Evolutionary conservation across 2,329 filamentous ascomycete species (phyloP).

Genomic region (Stachybotrys chartarum): DNA sequence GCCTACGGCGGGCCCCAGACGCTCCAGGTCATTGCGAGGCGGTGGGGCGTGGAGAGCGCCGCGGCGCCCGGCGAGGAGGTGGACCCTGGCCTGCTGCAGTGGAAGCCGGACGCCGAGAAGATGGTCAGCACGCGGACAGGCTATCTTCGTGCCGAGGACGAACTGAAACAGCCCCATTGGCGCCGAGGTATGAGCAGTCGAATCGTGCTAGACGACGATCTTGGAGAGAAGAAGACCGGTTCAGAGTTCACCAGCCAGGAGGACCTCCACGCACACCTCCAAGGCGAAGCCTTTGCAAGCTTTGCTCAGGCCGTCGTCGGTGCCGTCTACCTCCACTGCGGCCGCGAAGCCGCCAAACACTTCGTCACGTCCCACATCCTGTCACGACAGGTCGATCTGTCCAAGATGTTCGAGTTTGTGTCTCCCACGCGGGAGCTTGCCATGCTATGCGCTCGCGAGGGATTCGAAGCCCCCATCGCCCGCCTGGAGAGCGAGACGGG

Average conservation of each 20-base stretch:
- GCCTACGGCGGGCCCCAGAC: conserved; percentile 75
- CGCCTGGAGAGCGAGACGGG: conserved; percentile 88
- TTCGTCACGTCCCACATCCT: conserved; percentile 85
- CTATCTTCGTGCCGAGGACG: conserved; percentile 43
- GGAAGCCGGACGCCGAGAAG: conserved; percentile 44
- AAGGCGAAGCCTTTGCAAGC: conserved; percentile 62
- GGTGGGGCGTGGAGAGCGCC: conserved; percentile 91
- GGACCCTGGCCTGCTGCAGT: conserved; percentile 85
- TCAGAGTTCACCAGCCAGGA: conserved; percentile 13
- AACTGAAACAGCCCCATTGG: conserved; percentile 32
- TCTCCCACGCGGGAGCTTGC: conserved; percentile 78
- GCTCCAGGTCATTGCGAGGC: conserved; percentile 63
- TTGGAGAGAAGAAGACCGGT: conserved; percentile 54
- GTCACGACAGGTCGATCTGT: conserved; percentile 68
- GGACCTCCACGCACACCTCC: conserved; percentile 56
- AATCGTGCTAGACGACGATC: conserved; percentile 76
- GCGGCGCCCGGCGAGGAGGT: conserved; percentile 84
- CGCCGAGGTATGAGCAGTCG: conserved; percentile 68
- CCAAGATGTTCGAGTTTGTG: conserved; percentile 74
- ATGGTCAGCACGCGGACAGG: conserved; percentile 38
- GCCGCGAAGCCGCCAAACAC: conserved; percentile 66
- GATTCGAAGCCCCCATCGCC: conserved; percentile 81
- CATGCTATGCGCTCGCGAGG: conserved; percentile 78
- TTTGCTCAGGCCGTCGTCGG: conserved; percentile 83
- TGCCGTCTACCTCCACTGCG: conserved; percentile 78